Conservation (phyloP, 2,329 filamentous ascomycete genomes). For the Beauveria australis region DNA sequence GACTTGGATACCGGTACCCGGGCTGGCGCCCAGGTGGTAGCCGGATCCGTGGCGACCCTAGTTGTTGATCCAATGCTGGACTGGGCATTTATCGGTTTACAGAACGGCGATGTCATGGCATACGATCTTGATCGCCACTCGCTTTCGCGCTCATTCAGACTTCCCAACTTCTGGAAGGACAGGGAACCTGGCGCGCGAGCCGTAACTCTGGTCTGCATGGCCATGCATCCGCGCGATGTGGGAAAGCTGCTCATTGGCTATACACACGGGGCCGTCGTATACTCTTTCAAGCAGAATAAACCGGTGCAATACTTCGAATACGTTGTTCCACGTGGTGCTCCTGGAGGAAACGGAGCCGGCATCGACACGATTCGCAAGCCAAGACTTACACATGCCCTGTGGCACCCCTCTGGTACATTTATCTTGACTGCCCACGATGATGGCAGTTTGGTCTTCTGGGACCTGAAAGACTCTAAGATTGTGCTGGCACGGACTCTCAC, state of each 20-base stretch:
- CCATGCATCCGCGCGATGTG: conserved; percentile 85
- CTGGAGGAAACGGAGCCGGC: conserved; percentile 65
- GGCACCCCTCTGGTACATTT: conserved; percentile 93
- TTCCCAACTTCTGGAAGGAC: conserved; percentile 81
- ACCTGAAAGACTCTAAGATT: conserved; percentile 77
- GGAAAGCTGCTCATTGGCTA: conserved; percentile 91
- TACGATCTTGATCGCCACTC: conserved; percentile 83
- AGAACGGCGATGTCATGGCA: conserved; percentile 78
- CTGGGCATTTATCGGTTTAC: conserved; percentile 80
- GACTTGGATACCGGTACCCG: conserved; percentile 64
- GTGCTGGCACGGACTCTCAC: conserved; percentile 76
- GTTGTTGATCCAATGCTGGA: conserved; percentile 85
- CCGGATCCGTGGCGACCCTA: conserved; percentile 65
- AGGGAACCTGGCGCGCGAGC: conserved; percentile 57
- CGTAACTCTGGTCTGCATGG: conserved; percentile 61
- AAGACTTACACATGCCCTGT: conserved; percentile 71
- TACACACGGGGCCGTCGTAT: conserved; percentile 75
- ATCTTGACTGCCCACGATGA: conserved; percentile 83
- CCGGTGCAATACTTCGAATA: conserved; percentile 77
- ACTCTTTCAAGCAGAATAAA: conserved; percentile 88
- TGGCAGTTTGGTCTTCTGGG: conserved; percentile 88
- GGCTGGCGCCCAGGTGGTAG: conserved; percentile 63
- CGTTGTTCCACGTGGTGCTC: conserved; percentile 69
- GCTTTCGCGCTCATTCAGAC: conserved; percentile 61
- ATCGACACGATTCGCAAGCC: conserved; percentile 60